These are phyloP conservation scores for Pestalotiopsis sp. DNA, from an alignment of 2,329 filamentous ascomycete species.

Conservation along the genomic window DNA sequence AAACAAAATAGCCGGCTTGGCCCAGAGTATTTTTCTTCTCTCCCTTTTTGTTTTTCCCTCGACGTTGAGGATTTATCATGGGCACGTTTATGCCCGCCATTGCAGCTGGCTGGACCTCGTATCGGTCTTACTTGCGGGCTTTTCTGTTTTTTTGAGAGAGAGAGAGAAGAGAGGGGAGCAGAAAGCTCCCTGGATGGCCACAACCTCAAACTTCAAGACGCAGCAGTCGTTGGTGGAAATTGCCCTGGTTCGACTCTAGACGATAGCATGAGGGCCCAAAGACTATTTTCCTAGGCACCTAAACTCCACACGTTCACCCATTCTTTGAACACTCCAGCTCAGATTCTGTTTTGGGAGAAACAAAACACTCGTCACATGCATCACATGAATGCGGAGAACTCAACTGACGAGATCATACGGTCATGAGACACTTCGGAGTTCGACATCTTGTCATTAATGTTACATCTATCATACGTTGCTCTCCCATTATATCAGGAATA, in stretches of 20 bases:
- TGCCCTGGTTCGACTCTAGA: neutral
- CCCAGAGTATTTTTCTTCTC: too few species aligned
- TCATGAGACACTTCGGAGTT: neutral
- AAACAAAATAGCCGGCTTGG: too few species aligned
- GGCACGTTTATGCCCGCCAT: too few species aligned
- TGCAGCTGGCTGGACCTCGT: too few species aligned
- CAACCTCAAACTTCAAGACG: neutral
- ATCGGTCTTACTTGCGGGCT: too few species aligned
- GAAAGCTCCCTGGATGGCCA: too few species aligned
- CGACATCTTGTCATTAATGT: neutral
- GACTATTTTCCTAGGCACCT: neutral
- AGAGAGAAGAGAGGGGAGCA: too few species aligned
- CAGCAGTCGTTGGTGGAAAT: neutral
- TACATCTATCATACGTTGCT: neutral
- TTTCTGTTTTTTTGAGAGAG: too few species aligned
- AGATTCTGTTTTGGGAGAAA: neutral
- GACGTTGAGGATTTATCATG: too few species aligned
- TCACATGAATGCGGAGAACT: neutral
- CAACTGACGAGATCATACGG: neutral
- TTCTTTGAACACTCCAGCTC: neutral
- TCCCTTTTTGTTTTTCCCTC: too few species aligned
- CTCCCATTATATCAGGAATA: neutral
- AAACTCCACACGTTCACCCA: neutral
- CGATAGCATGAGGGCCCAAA: neutral
- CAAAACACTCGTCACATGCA: neutral